Conservation (phyloP, 257 asterid genomes). For the Rauvolfia tetraphylla region DNA sequence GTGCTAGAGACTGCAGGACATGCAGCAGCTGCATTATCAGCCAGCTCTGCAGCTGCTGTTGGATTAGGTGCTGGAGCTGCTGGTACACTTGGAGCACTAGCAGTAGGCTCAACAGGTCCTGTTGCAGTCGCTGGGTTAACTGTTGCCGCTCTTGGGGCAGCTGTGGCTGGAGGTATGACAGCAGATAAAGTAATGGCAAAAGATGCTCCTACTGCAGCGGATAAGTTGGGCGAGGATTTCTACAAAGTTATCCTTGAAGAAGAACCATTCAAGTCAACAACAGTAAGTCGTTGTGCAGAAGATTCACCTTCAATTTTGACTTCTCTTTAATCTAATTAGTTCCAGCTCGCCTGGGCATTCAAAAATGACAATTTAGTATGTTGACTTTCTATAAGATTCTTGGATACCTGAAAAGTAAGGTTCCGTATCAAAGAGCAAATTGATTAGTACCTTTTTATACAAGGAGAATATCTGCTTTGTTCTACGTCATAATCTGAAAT, state of each 20-base stretch:
- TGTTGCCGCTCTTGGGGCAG: conserved; percentile 78
- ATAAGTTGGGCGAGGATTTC: conserved; percentile 74
- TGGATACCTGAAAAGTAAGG: neutral
- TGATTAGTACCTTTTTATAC: neutral
- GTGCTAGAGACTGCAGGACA: conserved; percentile 73
- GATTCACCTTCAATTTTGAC: neutral
- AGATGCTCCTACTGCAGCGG: conserved; percentile 61
- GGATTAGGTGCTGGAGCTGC: conserved; percentile 80
- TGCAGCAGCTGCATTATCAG: conserved; percentile 79
- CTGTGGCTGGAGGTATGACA: conserved; percentile 73
- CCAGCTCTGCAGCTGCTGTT: conserved; percentile 75
- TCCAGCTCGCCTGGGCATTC: neutral
- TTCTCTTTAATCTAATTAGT: neutral
- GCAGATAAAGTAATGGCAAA: conserved; percentile 62
- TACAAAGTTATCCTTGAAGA: conserved; percentile 80
- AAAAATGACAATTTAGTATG: neutral
- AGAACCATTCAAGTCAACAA: conserved; percentile 89
- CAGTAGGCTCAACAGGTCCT: conserved; percentile 78
- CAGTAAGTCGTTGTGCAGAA: conserved; percentile 34
- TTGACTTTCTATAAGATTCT: neutral
- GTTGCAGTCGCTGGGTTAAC: conserved; percentile 69
- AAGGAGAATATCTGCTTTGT: neutral
- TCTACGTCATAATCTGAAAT: neutral
- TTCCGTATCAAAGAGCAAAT: neutral
- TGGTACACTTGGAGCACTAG: conserved; percentile 75